phyloP scores from a whole-genome alignment of 1,284 basidiomycete species.

The Ustilago vetiveriae region DNA sequence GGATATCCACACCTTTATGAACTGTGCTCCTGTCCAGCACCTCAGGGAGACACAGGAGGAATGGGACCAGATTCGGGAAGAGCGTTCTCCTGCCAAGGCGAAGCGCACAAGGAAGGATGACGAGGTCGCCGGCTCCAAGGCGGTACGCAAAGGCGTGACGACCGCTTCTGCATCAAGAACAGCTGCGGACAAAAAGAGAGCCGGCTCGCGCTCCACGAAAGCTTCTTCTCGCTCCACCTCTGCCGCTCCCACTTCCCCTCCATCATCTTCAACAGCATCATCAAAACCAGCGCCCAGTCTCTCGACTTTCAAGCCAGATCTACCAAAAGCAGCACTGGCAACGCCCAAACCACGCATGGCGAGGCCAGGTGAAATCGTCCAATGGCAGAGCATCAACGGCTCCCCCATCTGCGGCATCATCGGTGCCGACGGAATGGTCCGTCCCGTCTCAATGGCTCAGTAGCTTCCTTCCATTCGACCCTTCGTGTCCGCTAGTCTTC shows the following conservation, averaged over 20 bases:
- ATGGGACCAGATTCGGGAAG: slow-evolving; percentile 48
- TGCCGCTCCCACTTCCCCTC: slow-evolving; percentile 8
- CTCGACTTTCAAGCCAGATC: slow-evolving; percentile 31
- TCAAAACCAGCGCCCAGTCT: slow-evolving; percentile 32
- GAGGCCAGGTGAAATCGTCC: slow-evolving; percentile 45
- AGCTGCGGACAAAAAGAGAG: slow-evolving; percentile 4
- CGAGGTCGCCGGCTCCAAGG: slow-evolving; percentile 2
- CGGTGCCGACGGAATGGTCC: slow-evolving; percentile 39
- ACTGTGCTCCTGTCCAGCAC: slow-evolving; percentile 26
- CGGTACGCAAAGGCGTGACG: not conserved
- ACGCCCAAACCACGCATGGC: slow-evolving; percentile 43
- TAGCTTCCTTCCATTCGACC: no score
- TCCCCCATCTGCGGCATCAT: slow-evolving; percentile 54
- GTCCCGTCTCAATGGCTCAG: slow-evolving; percentile 33
- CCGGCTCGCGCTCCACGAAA: slow-evolving; percentile 7
- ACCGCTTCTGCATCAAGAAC: slow-evolving; percentile 4
- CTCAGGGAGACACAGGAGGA: slow-evolving; percentile 40
- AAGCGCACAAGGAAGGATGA: slow-evolving; percentile 33
- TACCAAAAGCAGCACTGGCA: slow-evolving; percentile 28
- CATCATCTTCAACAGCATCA: not conserved
- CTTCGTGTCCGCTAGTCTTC: no score
- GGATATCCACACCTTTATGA: slow-evolving; percentile 48
- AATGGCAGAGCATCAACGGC: slow-evolving; percentile 51
- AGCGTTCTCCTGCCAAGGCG: slow-evolving; percentile 18
- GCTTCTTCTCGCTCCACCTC: not conserved